phyloP scores from a whole-genome alignment of 768 basidiomycete genomes.

The Panaeolus papilionaceus region DNA sequence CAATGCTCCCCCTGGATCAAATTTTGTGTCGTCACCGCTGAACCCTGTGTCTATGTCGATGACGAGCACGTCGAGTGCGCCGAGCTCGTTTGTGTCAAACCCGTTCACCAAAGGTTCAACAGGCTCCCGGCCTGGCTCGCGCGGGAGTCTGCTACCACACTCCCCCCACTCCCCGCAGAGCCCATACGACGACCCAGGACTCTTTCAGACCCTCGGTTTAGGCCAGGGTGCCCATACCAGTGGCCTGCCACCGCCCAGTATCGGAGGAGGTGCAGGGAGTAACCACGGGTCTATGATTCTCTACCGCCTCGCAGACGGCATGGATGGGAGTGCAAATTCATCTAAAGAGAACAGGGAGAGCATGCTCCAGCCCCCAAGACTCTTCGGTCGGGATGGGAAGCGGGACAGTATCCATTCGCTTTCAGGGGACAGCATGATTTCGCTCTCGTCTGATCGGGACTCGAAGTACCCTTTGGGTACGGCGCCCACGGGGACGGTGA shows the following conservation, averaged over 20 bases:
- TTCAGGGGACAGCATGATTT: slow-evolving; percentile 49
- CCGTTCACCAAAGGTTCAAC: slow-evolving; percentile 40
- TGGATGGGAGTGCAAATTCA: neutral
- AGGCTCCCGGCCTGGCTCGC: slow-evolving; percentile 36
- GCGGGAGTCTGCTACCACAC: slow-evolving; percentile 36
- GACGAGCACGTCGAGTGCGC: slow-evolving; percentile 5
- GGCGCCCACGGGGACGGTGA: slow-evolving; percentile 23
- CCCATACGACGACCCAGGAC: neutral
- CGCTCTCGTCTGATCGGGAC: slow-evolving; percentile 52
- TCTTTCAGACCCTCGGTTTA: slow-evolving; percentile 15
- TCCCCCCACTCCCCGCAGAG: slow-evolving; percentile 14
- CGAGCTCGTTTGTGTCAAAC: slow-evolving; percentile 29
- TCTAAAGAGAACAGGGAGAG: slow-evolving; percentile 27
- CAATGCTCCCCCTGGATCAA: neutral
- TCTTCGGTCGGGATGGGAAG: slow-evolving; percentile 28
- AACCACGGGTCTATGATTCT: slow-evolving; percentile 66
- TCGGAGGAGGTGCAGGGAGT: slow-evolving; percentile 8
- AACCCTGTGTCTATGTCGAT: slow-evolving; percentile 4
- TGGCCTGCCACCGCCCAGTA: slow-evolving; percentile 17
- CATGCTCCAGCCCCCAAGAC: slow-evolving; percentile 41
- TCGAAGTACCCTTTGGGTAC: slow-evolving; percentile 67
- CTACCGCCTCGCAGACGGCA: slow-evolving; percentile 57
- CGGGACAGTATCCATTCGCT: slow-evolving; percentile 40
- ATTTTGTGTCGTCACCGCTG: neutral
- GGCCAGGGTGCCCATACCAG: slow-evolving; percentile 21